Conservation (phyloP, 192 early-diverging fungal species). For the Coemansia sp. region DNA sequence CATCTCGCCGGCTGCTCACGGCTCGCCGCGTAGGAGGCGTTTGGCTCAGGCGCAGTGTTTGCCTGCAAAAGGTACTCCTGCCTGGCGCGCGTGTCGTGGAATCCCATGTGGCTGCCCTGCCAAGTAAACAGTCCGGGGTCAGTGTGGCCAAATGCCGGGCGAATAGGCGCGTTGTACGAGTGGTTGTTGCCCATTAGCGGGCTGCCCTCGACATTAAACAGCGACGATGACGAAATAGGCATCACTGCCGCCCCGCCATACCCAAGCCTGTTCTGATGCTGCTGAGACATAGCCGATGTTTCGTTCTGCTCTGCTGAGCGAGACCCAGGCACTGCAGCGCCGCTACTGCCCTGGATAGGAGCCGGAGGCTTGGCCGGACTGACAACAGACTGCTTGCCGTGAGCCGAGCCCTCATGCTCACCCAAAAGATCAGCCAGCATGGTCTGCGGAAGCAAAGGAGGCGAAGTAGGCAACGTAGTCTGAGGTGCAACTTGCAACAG, state of each 20-base stretch:
- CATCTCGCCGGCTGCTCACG: neutral
- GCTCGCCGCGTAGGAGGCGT: neutral
- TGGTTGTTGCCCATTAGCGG: constrained; percentile 14
- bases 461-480: constrained; percentile 4
- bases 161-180: neutral
- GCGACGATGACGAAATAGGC: constrained; percentile 22
- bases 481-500: neutral
- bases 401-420: constrained; percentile 16
- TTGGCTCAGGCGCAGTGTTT: neutral
- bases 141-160: neutral
- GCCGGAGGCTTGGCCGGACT: constrained; percentile 5
- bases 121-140: constrained; percentile 1
- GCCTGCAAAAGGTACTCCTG: constrained; percentile 1
- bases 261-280: neutral
- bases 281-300: neutral
- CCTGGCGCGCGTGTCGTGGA: neutral
- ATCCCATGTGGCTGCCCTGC: constrained; percentile 10
- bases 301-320: neutral
- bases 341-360: neutral
- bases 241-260: constrained; percentile 1
- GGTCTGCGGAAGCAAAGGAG: constrained; percentile 31
- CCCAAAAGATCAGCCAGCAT: constrained; percentile 46
- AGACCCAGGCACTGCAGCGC: neutral
- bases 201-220: constrained; percentile 24
- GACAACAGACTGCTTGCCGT: neutral